Percentiles rank a stretch among this genome's conserved stretches.
These are phyloP conservation scores for Sporothrix phasma DNA, from an alignment of 2,329 filamentous ascomycete genomes.

Conservation along the genomic window DNA sequence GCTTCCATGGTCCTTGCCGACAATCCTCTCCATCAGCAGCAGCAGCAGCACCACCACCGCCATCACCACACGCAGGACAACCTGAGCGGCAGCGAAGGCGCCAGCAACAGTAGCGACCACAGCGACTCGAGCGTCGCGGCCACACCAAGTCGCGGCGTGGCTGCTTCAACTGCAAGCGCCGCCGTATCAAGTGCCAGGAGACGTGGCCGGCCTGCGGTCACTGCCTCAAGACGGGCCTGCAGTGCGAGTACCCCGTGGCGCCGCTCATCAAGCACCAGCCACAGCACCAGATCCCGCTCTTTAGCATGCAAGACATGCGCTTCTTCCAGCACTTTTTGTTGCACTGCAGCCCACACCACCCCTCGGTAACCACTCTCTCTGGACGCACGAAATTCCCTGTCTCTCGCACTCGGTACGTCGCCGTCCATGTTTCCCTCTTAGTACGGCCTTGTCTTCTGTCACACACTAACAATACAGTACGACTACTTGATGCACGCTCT, in stretches of 20 bases:
- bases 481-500: constrained; percentile 64
- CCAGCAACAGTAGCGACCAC: constrained; percentile 15
- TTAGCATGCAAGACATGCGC: constrained; percentile 55
- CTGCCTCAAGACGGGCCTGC: constrained; percentile 51
- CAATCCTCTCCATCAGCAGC: not conserved
- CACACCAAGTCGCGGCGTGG: constrained; percentile 57
- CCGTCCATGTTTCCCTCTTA: not conserved
- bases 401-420: constrained; percentile 51
- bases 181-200: constrained; percentile 61
- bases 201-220: constrained; percentile 53
- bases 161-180: constrained; percentile 57
- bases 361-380: constrained; percentile 53
- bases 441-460: too few relatives aligned
- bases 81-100: constrained; percentile 7
- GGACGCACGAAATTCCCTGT: constrained; percentile 57
- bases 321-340: constrained; percentile 59
- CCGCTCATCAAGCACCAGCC: constrained; percentile 46
- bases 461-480: constrained; percentile 31
- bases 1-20: not conserved
- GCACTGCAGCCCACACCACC: constrained; percentile 53
- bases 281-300: constrained; percentile 47
- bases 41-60: not conserved
- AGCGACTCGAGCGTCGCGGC: constrained; percentile 44
- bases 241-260: constrained; percentile 50
- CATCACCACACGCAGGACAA: not conserved